A percentile compares a stretch with the other conserved stretches of the same genome.
These are phyloP conservation scores for Fomitopsis palustris DNA, from an alignment of 1,284 basidiomycete species.

Conservation along the genomic window DNA sequence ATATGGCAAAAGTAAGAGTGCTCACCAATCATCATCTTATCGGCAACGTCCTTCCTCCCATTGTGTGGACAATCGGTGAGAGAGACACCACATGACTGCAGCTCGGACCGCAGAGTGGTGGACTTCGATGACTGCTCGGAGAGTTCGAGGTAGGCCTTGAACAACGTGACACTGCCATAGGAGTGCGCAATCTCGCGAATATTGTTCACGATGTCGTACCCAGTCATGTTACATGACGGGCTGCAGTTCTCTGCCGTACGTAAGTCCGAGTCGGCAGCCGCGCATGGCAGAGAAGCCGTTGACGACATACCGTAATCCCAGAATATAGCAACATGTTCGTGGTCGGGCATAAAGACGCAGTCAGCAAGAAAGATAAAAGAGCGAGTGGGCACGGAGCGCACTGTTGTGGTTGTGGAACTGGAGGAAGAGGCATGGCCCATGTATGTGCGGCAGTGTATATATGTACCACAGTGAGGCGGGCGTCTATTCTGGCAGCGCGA, in stretches of 20 bases:
- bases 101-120: slow-evolving; percentile 42
- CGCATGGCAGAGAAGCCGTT: background rate
- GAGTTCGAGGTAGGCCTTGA: slow-evolving; percentile 52
- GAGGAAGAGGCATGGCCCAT: background rate
- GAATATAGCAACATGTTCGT: slow-evolving; percentile 48
- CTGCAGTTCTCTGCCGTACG: slow-evolving; percentile 48
- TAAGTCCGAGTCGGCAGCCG: background rate
- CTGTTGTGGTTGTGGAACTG: background rate
- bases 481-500: background rate
- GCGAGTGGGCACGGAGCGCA: background rate
- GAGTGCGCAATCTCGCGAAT: slow-evolving; percentile 27
- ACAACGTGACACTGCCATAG: slow-evolving; percentile 26
- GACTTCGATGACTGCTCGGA: slow-evolving; percentile 31
- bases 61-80: slow-evolving; percentile 43
- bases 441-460: background rate
- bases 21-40: slow-evolving; percentile 40
- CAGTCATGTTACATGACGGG: slow-evolving; percentile 40
- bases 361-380: slow-evolving; percentile 1
- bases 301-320: slow-evolving; percentile 56
- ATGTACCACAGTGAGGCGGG: background rate
- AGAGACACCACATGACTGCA: slow-evolving; percentile 37
- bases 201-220: slow-evolving; percentile 34
- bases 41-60: slow-evolving; percentile 38
- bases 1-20: slow-evolving; percentile 37
- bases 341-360: background rate